Conservation (phyloP, 2,329 filamentous ascomycete species). For the Xylariaceae sp. region DNA sequence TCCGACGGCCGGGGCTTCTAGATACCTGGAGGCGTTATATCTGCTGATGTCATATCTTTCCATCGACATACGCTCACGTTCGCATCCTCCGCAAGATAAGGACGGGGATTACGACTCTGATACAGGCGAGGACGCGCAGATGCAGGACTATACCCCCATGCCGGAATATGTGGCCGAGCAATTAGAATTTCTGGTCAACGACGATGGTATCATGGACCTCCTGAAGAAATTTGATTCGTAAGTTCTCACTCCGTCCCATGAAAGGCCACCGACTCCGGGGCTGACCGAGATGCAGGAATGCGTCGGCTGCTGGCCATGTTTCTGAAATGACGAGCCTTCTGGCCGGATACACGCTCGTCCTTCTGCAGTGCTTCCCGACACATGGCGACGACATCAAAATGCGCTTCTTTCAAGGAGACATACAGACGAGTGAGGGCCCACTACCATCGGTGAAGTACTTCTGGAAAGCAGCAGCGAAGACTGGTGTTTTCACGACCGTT, state of each 20-base stretch:
- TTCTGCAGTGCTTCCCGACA: conserved; percentile 78
- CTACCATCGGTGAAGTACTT: conserved; percentile 75
- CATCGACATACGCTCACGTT: conserved; percentile 43
- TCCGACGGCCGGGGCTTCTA: conserved; percentile 21
- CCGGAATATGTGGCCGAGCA: conserved; percentile 58
- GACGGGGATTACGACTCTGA: conserved; percentile 35
- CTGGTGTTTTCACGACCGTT: conserved; percentile 36
- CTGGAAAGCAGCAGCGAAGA: conserved; percentile 59
- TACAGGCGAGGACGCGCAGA: conserved; percentile 35
- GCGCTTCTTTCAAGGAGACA: conserved; percentile 79
- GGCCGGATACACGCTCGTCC: conserved; percentile 78
- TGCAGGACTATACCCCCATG: conserved; percentile 31
- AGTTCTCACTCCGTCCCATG: too few species aligned
- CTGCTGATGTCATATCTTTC: conserved; percentile 48
- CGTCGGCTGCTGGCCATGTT: conserved; percentile 30
- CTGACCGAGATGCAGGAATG: too few species aligned
- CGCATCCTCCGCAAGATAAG: conserved; percentile 20
- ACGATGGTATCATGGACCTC: conserved; percentile 64
- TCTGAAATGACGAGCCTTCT: conserved; percentile 63
- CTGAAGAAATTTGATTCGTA: conserved; percentile 41
- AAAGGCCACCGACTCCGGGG: too few species aligned
- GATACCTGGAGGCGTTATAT: conserved; percentile 47
- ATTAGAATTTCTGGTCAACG: conserved; percentile 66
- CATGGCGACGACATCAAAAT: conserved; percentile 86
- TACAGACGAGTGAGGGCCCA: conserved; percentile 37